These are phyloP conservation scores for Trichoderma endophyticum DNA, from an alignment of 2,329 filamentous ascomycete genomes.

Conservation along the genomic window DNA sequence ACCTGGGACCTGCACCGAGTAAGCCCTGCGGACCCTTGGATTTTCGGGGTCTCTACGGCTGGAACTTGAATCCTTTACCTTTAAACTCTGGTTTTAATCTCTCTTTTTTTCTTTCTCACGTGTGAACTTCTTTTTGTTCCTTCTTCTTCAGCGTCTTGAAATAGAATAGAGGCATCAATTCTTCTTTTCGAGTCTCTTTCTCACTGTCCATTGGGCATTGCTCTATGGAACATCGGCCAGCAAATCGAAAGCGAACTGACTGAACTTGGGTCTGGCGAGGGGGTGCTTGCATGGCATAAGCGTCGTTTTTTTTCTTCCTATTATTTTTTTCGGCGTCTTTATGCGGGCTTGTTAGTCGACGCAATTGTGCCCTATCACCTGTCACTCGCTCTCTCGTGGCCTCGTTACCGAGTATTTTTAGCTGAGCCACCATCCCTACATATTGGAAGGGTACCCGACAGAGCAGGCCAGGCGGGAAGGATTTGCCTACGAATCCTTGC, in stretches of 20 bases:
- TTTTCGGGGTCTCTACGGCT: neutral
- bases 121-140: neutral
- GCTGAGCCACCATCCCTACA: neutral
- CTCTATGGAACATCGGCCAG: neutral
- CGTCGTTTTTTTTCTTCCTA: neutral
- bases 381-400: neutral
- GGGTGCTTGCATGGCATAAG: conserved; percentile 15
- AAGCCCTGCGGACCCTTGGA: neutral
- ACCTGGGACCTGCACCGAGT: neutral
- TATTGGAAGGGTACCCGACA: neutral
- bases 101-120: neutral
- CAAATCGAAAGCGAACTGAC: neutral
- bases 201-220: neutral
- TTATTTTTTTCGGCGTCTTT: neutral
- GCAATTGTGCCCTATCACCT: conserved; percentile 1
- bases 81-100: neutral
- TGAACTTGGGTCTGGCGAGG: neutral
- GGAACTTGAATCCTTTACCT: neutral
- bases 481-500: neutral
- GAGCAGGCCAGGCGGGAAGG: neutral
- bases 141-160: neutral
- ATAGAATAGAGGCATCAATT: neutral
- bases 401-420: neutral
- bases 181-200: neutral
- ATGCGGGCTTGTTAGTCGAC: conserved; percentile 10